These are phyloP conservation scores for Naematelia aurantialba DNA, from an alignment of 768 basidiomycete genomes.

Conservation along the genomic window DNA sequence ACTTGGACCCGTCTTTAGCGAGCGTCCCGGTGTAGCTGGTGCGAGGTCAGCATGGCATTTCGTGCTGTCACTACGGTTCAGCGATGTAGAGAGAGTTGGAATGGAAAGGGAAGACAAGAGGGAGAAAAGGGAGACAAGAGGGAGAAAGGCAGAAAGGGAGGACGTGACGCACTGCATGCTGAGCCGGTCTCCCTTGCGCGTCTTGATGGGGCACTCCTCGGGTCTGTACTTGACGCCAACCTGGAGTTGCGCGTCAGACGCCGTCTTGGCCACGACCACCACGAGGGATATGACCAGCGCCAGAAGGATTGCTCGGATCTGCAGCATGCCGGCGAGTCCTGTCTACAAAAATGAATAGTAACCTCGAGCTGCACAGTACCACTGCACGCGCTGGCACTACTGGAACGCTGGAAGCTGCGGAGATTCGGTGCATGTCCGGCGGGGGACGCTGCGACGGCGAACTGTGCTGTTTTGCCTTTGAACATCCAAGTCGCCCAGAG, in stretches of 20 bases:
- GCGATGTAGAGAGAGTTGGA: background rate
- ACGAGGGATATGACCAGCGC: conserved; percentile 7
- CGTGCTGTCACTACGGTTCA: background rate
- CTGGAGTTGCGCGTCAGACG: conserved; percentile 24
- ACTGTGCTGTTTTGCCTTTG: too few species aligned
- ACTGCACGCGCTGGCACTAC: too few species aligned
- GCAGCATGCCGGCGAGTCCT: background rate
- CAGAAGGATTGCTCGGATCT: background rate
- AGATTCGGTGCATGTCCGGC: too few species aligned
- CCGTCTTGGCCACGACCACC: conserved; percentile 5
- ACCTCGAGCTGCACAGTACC: too few species aligned
- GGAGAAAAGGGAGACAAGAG: background rate
- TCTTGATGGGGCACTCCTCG: conserved; percentile 45
- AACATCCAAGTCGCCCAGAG: too few species aligned
- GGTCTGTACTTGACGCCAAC: conserved; percentile 48
- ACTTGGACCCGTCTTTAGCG: conserved; percentile 70
- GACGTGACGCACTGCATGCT: conserved; percentile 47
- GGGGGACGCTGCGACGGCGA: too few species aligned
- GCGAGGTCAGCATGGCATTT: background rate
- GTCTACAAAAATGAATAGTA: too few species aligned
- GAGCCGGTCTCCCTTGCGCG: conserved; percentile 45
- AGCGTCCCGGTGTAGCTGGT: conserved; percentile 71
- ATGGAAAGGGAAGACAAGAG: background rate
- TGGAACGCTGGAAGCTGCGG: too few species aligned
- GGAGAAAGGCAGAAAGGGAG: background rate